Conservation (phyloP, 352 stramenopile species). For the Phytophthora quininea region DNA sequence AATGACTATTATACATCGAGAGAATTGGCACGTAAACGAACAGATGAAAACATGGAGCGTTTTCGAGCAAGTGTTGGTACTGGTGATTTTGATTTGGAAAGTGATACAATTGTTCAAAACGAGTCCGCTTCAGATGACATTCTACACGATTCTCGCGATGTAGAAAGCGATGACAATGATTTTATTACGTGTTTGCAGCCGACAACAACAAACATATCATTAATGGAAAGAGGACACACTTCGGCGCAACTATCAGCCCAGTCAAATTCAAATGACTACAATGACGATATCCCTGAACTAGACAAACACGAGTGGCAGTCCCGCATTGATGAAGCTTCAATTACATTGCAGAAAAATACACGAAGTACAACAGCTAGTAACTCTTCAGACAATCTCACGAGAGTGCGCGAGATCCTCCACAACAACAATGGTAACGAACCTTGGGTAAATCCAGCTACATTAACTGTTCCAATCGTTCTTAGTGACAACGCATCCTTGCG, state of each 20-base stretch:
- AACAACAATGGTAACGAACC: background rate
- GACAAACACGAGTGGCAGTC: background rate
- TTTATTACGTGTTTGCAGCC: background rate
- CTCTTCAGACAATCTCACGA: conserved; percentile 4
- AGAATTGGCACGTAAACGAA: conserved; percentile 6
- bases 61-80: background rate
- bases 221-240: background rate
- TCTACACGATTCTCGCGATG: background rate
- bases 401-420: background rate
- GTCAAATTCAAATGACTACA: background rate
- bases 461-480: background rate
- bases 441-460: background rate
- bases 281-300: background rate
- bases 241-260: background rate
- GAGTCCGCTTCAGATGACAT: background rate
- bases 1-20: conserved; percentile 7
- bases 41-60: conserved; percentile 6
- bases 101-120: background rate
- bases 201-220: conserved; percentile 3
- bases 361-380: background rate
- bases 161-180: background rate
- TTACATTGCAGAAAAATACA: background rate
- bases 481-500: conserved; percentile 14
- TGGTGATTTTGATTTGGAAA: background rate
- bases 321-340: conserved; percentile 2